phyloP scores from a whole-genome alignment of 1,284 basidiomycete genomes.

The Fereydounia khargensis region DNA sequence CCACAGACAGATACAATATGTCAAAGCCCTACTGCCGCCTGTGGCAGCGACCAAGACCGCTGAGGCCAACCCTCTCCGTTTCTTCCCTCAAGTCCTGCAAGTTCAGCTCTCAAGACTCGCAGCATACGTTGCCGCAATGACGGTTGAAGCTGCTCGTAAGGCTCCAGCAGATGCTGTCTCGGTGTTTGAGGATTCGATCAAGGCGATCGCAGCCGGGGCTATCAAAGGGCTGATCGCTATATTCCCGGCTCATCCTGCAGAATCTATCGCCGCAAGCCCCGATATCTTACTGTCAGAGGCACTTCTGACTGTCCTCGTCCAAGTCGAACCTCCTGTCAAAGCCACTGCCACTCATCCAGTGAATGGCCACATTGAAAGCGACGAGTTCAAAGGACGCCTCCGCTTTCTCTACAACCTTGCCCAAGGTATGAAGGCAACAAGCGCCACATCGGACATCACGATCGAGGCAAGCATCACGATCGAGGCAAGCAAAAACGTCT shows the following conservation, averaged over 20 bases:
- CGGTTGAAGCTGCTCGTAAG: too few relatives aligned
- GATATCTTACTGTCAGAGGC: conserved; percentile 11
- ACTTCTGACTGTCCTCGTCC: conserved; percentile 3
- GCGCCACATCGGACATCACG: background rate
- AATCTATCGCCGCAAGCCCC: background rate
- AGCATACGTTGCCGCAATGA: background rate
- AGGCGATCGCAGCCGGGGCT: too few relatives aligned
- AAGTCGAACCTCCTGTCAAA: background rate
- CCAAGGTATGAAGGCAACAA: background rate
- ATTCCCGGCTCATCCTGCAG: background rate
- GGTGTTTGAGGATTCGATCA: too few relatives aligned
- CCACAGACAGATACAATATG: conserved; percentile 1
- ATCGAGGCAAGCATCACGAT: background rate
- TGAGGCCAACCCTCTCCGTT: background rate
- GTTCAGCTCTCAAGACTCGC: background rate
- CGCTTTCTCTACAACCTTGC: background rate
- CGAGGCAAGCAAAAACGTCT: background rate
- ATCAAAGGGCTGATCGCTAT: too few relatives aligned
- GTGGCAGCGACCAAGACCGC: background rate
- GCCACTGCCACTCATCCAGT: background rate
- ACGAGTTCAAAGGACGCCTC: background rate
- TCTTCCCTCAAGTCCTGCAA: background rate
- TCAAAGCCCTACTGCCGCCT: conserved; percentile 6
- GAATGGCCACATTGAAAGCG: background rate
- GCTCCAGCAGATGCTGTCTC: too few relatives aligned